These are phyloP conservation scores for Leonotis leonurus DNA, from an alignment of 257 asterid genomes.

Conservation along the genomic window DNA sequence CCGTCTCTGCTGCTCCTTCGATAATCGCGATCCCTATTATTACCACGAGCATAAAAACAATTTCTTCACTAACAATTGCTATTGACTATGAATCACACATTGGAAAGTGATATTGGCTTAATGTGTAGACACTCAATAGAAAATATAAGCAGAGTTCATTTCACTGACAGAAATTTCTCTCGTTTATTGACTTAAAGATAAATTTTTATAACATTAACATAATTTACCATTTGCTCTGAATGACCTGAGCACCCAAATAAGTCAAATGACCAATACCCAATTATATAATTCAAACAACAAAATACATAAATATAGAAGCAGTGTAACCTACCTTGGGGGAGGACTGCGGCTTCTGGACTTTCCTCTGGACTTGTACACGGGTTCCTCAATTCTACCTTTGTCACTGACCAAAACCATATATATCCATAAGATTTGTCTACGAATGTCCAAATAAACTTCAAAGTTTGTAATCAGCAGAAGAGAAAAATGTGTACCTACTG, in stretches of 20 bases:
- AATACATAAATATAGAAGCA: not conserved
- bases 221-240: no score
- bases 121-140: not conserved
- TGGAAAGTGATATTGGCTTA: not conserved
- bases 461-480: not conserved
- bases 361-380: slow-evolving; percentile 48
- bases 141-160: no score
- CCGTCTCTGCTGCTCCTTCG: slow-evolving; percentile 66
- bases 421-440: not conserved
- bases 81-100: not conserved
- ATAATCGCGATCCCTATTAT: slow-evolving; percentile 51
- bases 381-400: slow-evolving; percentile 80
- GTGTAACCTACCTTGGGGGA: slow-evolving; percentile 57
- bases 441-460: not conserved
- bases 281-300: not conserved
- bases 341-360: slow-evolving; percentile 95
- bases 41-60: slow-evolving; percentile 36
- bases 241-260: not conserved
- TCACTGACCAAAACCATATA: slow-evolving; percentile 37
- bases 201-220: not conserved
- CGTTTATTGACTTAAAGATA: not conserved
- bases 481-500: not conserved
- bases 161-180: no score
- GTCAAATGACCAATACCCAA: not conserved
- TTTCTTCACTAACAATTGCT: not conserved